phyloP scores from a whole-genome alignment of 2,329 filamentous ascomycete species.

The Parasarocladium wereldwijsianum region DNA sequence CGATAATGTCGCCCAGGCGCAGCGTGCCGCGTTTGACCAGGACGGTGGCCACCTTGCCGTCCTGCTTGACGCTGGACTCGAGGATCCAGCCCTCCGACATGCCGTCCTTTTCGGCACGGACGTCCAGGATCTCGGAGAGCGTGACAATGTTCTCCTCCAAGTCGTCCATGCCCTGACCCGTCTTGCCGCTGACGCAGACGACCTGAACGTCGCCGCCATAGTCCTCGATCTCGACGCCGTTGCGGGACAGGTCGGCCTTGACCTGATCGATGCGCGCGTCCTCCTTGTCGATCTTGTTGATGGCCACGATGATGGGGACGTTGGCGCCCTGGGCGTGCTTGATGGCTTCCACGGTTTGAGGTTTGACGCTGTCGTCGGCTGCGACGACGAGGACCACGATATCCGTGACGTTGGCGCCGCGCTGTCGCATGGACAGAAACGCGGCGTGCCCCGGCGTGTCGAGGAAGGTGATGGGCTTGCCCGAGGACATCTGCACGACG shows the following conservation, averaged over 20 bases:
- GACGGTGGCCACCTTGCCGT: constrained; percentile 75
- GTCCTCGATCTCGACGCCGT: constrained; percentile 87
- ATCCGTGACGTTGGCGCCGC: constrained; percentile 90
- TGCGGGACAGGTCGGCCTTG: constrained; percentile 69
- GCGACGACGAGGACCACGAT: constrained; percentile 94
- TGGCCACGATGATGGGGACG: constrained; percentile 92
- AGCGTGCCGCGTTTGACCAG: constrained; percentile 82
- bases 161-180: constrained; percentile 78
- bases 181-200: constrained; percentile 84
- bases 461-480: constrained; percentile 87
- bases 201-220: constrained; percentile 90
- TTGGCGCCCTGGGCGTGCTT: constrained; percentile 79
- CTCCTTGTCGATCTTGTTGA: constrained; percentile 92
- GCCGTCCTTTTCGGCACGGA: constrained; percentile 64
- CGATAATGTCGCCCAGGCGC: constrained; percentile 63
- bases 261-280: constrained; percentile 69
- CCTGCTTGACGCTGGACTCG: constrained; percentile 75
- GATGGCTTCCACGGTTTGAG: constrained; percentile 89
- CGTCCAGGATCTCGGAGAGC: constrained; percentile 78
- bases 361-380: constrained; percentile 93
- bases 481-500: constrained; percentile 72
- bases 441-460: constrained; percentile 95
- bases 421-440: constrained; percentile 88
- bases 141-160: constrained; percentile 83
- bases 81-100: constrained; percentile 86